A percentile compares a stretch with the other conserved stretches of the same genome.
Conservation (phyloP, 164 flowering plant genomes). For the Protea cynaroides region DNA sequence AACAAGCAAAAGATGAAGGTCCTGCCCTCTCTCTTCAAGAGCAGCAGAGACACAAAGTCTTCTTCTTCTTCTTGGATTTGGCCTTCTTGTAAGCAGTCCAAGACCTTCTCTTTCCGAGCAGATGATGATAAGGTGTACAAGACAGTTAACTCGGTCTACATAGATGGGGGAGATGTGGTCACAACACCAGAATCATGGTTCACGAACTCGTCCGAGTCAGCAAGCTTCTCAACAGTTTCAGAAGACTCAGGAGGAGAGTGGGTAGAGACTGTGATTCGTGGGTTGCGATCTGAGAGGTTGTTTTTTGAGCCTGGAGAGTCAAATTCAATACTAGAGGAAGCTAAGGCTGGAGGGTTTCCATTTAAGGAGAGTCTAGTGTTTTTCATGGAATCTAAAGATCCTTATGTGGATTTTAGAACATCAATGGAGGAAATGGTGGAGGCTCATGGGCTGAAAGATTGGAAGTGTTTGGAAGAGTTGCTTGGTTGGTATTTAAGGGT, state of each 20-base stretch:
- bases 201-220: conserved; percentile 32
- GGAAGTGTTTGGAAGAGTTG: conserved; percentile 68
- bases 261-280: conserved; percentile 43
- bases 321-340: conserved; percentile 48
- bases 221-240: conserved; percentile 32
- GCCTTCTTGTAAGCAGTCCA: conserved; percentile 63
- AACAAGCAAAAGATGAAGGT: conserved; percentile 27
- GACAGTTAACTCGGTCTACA: conserved; percentile 38
- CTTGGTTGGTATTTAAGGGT: conserved; percentile 61
- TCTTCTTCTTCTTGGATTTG: conserved; percentile 59
- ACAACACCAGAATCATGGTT: conserved; percentile 32
- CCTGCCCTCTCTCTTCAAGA: conserved; percentile 17
- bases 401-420: conserved; percentile 56
- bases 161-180: conserved; percentile 11
- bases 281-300: conserved; percentile 55
- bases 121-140: conserved; percentile 25
- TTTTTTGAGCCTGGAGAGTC: conserved; percentile 62
- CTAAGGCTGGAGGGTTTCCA: conserved; percentile 16
- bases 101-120: conserved; percentile 59
- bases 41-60: conserved; percentile 34
- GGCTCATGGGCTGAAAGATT: conserved; percentile 58
- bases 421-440: conserved; percentile 94
- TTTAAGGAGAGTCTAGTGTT: conserved; percentile 49
- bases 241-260: conserved; percentile 20
- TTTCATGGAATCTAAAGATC: conserved; percentile 68